Evolutionary conservation across 345 rosid genomes (phyloP), one percentile per base, ranked within the genome.

Genomic region (Gossypium ekmanianum): DNA sequence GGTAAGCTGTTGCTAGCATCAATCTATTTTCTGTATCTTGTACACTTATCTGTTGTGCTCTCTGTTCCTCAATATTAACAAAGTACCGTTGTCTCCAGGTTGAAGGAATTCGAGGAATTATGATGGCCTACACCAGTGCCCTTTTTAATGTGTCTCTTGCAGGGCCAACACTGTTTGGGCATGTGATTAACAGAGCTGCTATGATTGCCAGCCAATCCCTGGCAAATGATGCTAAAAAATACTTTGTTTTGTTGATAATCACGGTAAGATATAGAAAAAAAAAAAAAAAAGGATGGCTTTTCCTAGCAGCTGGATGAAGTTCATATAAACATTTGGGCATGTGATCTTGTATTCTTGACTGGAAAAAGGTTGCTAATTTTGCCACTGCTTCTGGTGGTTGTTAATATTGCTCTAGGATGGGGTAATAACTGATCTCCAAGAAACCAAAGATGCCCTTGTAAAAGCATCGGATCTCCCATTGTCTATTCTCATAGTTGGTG

Each of bases 161-260:
- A 2, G 97, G 98, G 55, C 98, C 98, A 44, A 94, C 97, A 20
- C 90, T 94, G 41, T 94, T 94, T 84, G 97, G 98, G 58, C 97
- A 89, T 22, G 94, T 94, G 77, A 89, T 94, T 73, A 87, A 76
- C 78, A 74, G 61, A 2, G 98, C 98, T 43, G 94, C 97, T 17
- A 72, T 70, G 70, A 87, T 89, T 59, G 98, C 97, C 17, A 84
- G 88, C 79, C 87, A 91, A 55, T 88, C 93, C 81, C 89, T 89
- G 73, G 92, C 92, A 73, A 87, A 79, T 74, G 89, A 83, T 73
- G 86, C 68, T 74, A 87, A 62, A 76, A 88, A 87, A 79, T 92
- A 94, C 79, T 94, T 76, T 73, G 88, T 91, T 73, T 86, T 94
- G 79, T 77, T 94, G 80, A 94, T 94, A 82, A 94, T 94, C 79